A percentile compares a stretch with the other conserved stretches of the same genome.
These are phyloP conservation scores for Colletotrichum paranaense DNA, from an alignment of 2,329 filamentous ascomycete genomes.

Conservation along the genomic window DNA sequence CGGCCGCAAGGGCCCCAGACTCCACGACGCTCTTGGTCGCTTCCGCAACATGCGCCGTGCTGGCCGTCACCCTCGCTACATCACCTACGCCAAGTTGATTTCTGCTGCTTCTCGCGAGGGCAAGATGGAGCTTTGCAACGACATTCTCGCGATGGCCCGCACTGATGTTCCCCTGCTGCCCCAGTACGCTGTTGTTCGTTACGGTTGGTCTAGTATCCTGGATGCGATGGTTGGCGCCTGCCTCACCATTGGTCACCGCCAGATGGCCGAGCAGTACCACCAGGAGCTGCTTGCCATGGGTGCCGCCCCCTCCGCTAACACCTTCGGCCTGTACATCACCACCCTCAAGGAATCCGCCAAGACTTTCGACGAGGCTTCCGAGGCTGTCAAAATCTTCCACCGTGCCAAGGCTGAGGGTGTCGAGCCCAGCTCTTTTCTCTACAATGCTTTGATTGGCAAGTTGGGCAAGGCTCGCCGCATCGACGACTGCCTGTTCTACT, in stretches of 20 bases:
- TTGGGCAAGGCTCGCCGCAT: conserved; percentile 97
- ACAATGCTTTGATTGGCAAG: conserved; percentile 98
- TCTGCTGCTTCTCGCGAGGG: conserved; percentile 87
- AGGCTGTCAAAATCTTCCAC: conserved; percentile 97
- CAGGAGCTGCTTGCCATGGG: conserved; percentile 93
- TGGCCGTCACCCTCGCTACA: conserved; percentile 92
- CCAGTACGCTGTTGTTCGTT: conserved; percentile 88
- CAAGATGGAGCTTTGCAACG: conserved; percentile 83
- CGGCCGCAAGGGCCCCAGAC: conserved; percentile 76
- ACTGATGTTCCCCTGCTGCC: conserved; percentile 86
- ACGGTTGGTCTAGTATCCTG: conserved; percentile 95
- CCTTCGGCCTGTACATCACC: conserved; percentile 98
- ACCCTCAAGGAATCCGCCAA: conserved; percentile 96
- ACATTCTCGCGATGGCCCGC: conserved; percentile 90
- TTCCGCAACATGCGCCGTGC: conserved; percentile 94
- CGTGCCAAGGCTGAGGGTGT: conserved; percentile 94
- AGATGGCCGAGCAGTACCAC: conserved; percentile 86
- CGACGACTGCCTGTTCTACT: conserved; percentile 98
- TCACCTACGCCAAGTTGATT: conserved; percentile 96
- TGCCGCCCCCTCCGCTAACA: conserved; percentile 93
- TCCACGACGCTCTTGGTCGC: conserved; percentile 84
- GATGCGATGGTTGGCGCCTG: conserved; percentile 97
- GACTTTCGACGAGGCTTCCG: conserved; percentile 96
- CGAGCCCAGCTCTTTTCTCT: conserved; percentile 94
- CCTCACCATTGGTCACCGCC: conserved; percentile 83